Base-by-base conservation (phyloP, 1,284 basidiomycete genomes). In the Leccinum fuscescens region DNA sequence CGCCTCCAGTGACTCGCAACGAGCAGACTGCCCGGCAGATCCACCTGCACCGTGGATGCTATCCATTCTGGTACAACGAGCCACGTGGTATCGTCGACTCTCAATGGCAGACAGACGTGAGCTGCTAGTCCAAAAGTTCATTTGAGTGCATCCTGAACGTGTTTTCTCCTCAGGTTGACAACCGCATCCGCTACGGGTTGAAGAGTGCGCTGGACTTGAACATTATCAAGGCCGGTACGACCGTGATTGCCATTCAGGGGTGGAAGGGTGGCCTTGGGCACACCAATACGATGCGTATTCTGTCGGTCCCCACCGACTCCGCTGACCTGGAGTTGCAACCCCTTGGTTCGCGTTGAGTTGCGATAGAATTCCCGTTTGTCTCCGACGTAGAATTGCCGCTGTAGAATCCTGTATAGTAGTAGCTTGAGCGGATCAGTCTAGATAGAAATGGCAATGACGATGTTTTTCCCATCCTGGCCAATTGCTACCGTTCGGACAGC, bases 241-340 rank as follows among this genome's bases (percentile, higher is more conserved):
- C 94, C 20, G 86, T 99, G 71, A 85, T 99, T 69, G 96, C 96
- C 55, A 89, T 99, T 9, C 97, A 99, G 78, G 97, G 97, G 55
- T 99, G 96, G 96, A 96, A 96, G 80, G 94, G 94, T 57, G 96
- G 97, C 66, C 86, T 96, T 60, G 96, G 96, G 50, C 93, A 97
- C 81, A 93, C 90, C 63, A 93, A 93, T 80, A 93, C 91, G 20
- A 79, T 93, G 61, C 88, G 90, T 60, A 82, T 93, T 62, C 75
- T 93, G 67, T 84, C 84, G 58, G 94, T 96, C 54, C 94, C 94
- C n/a, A 92, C 90, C 50, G 92, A 95, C 72, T 69, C 79, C 56
- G 89, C 90, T 58, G 93, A 96, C 77, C 80, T 96, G 61, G 88
- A 90, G 76, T 73, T 90, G 76, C 89, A 92, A 76, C 82, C 88